A percentile compares a stretch with the other conserved stretches of the same genome.
These are phyloP conservation scores for Colletotrichum melonis DNA, from an alignment of 2,329 filamentous ascomycete species.

Conservation along the genomic window DNA sequence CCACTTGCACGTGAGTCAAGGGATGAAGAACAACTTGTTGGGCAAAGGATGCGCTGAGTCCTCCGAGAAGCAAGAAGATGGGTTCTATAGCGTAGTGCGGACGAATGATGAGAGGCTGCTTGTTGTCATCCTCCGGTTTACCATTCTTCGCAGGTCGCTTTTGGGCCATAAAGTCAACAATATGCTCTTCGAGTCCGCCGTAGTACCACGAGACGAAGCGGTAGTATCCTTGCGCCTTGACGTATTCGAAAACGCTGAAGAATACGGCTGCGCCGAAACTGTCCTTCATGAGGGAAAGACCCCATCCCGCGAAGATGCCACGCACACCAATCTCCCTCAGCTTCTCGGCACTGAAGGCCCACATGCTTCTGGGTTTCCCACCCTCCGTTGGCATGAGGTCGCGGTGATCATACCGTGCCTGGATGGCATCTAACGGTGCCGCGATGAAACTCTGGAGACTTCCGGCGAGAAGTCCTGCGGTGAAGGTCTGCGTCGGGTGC, in stretches of 20 bases:
- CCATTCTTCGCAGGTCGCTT: conserved; percentile 51
- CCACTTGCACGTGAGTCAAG: conserved; percentile 75
- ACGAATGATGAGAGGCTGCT: conserved; percentile 64
- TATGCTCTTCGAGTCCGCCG: conserved; percentile 64
- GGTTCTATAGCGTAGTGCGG: conserved; percentile 83
- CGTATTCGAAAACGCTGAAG: conserved; percentile 80
- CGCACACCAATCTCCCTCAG: conserved; percentile 77
- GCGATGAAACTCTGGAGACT: conserved; percentile 77
- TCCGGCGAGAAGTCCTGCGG: conserved; percentile 77
- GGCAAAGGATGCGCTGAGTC: conserved; percentile 73
- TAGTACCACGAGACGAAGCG: conserved; percentile 78
- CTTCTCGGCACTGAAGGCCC: conserved; percentile 73
- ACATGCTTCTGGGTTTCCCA: conserved; percentile 71
- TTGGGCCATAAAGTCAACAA: conserved; percentile 60
- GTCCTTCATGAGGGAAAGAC: conserved; percentile 76
- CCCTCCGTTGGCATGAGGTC: conserved; percentile 57
- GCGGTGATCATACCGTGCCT: conserved; percentile 75
- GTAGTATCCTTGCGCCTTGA: conserved; percentile 81
- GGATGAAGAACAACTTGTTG: conserved; percentile 80
- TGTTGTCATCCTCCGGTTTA: conserved; percentile 42
- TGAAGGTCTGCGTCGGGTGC: conserved; percentile 70
- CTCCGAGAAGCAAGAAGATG: conserved; percentile 75
- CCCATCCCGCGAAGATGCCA: conserved; percentile 81
- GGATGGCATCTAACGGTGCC: conserved; percentile 80
- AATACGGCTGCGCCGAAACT: conserved; percentile 76